A percentile compares a stretch with the other conserved stretches of the same genome.
Conservation (phyloP, 768 basidiomycete genomes). For the Hortiboletus flavorubellus region DNA sequence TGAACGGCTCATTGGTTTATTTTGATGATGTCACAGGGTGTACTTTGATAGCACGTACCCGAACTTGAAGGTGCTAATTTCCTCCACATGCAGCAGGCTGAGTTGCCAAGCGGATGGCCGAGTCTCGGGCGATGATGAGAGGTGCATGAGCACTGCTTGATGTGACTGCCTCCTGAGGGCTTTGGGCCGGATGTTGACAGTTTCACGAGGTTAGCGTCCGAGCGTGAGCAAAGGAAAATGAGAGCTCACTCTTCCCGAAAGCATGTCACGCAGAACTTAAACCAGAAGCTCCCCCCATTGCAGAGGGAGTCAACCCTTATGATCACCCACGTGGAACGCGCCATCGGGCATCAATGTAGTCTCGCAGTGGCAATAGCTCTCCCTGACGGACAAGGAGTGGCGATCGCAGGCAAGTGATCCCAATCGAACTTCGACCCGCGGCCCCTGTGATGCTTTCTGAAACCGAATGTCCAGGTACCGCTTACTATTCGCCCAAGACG, state of each 20-base stretch:
- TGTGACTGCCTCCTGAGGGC: conserved; percentile 42
- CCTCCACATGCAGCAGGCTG: conserved; percentile 45
- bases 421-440: neutral
- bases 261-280: conserved; percentile 61
- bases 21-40: neutral
- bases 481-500: conserved; percentile 39
- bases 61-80: conserved; percentile 53
- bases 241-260: conserved; percentile 47
- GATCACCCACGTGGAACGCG: conserved; percentile 24
- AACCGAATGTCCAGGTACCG: conserved; percentile 38
- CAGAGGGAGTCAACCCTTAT: conserved; percentile 42
- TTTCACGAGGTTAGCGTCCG: neutral
- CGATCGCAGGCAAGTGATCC: conserved; percentile 17
- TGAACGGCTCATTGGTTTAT: neutral
- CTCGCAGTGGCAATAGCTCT: conserved; percentile 21
- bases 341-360: conserved; percentile 29
- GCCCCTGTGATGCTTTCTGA: neutral
- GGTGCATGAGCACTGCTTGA: conserved; percentile 49
- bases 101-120: conserved; percentile 15
- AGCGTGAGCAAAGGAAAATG: neutral
- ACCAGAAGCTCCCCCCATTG: conserved; percentile 72
- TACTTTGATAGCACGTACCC: conserved; percentile 46
- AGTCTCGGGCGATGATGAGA: conserved; percentile 15
- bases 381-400: conserved; percentile 26
- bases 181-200: conserved; percentile 40